A percentile compares a stretch with the other conserved stretches of the same genome.
phyloP scores from a whole-genome alignment of 768 basidiomycete species.

The Tricholoma sp. region DNA sequence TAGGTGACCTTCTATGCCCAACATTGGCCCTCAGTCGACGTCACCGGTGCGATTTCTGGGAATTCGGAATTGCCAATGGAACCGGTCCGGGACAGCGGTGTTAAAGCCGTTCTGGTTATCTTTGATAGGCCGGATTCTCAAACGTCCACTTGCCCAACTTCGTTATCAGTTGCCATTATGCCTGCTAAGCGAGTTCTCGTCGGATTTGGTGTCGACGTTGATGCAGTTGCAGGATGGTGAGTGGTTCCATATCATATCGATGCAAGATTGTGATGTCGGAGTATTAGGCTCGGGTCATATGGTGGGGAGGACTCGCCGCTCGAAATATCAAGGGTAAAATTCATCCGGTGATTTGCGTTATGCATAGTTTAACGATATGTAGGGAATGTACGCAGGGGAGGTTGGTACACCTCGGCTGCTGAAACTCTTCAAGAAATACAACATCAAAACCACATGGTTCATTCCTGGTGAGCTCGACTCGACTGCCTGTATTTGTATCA shows the following conservation, averaged over 20 bases:
- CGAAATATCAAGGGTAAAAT: constrained; percentile 59
- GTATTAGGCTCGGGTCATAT: constrained; percentile 60
- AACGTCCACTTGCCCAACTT: too few species aligned
- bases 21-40: too few species aligned
- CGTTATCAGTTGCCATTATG: constrained; percentile 26
- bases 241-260: background rate
- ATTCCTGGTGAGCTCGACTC: constrained; percentile 49
- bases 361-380: background rate
- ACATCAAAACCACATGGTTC: constrained; percentile 69
- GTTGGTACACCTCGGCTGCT: constrained; percentile 65
- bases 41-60: too few species aligned
- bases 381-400: constrained; percentile 73
- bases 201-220: constrained; percentile 69
- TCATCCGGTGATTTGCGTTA: background rate
- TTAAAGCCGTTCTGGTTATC: too few species aligned
- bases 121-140: too few species aligned
- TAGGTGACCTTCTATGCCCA: too few species aligned
- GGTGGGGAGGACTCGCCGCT: constrained; percentile 69
- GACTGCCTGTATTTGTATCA: background rate
- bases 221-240: constrained; percentile 73
- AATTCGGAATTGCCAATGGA: too few species aligned
- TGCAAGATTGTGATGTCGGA: background rate
- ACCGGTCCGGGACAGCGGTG: too few species aligned
- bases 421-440: constrained; percentile 67
- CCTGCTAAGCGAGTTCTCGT: constrained; percentile 49